These are phyloP conservation scores for Tieghemiomyces parasiticus DNA, from an alignment of 192 early-diverging fungal genomes.

Conservation along the genomic window DNA sequence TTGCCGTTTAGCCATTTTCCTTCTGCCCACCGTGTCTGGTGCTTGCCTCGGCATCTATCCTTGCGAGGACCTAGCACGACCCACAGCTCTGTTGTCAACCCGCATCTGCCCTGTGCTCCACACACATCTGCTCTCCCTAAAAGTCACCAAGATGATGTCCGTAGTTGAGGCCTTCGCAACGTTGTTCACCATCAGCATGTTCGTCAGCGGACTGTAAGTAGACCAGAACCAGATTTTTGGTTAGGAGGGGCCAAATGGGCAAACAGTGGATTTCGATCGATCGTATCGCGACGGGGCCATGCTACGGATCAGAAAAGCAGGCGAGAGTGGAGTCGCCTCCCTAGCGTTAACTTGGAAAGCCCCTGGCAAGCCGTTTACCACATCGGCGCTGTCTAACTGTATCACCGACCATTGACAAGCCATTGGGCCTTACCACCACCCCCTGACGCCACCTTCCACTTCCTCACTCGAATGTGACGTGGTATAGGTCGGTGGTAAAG, in stretches of 20 bases:
- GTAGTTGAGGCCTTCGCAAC: background rate
- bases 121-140: too few species aligned
- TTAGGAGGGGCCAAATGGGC: background rate
- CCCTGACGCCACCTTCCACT: background rate
- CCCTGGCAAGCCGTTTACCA: background rate
- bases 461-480: background rate
- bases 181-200: background rate
- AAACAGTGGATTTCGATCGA: background rate
- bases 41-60: too few species aligned
- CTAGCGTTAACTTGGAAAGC: background rate
- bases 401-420: background rate
- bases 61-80: too few species aligned
- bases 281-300: background rate
- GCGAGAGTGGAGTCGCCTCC: background rate
- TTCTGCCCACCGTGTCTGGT: too few species aligned
- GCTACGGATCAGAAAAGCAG: background rate
- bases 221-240: background rate
- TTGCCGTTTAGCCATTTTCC: too few species aligned
- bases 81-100: too few species aligned
- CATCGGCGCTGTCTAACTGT: background rate
- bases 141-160: background rate
- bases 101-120: too few species aligned
- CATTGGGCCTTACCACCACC: background rate
- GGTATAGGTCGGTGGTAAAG: background rate
- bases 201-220: conserved; percentile 8